Conservation (phyloP, 352 stramenopile genomes). For the Thraustochytrium striatum region DNA sequence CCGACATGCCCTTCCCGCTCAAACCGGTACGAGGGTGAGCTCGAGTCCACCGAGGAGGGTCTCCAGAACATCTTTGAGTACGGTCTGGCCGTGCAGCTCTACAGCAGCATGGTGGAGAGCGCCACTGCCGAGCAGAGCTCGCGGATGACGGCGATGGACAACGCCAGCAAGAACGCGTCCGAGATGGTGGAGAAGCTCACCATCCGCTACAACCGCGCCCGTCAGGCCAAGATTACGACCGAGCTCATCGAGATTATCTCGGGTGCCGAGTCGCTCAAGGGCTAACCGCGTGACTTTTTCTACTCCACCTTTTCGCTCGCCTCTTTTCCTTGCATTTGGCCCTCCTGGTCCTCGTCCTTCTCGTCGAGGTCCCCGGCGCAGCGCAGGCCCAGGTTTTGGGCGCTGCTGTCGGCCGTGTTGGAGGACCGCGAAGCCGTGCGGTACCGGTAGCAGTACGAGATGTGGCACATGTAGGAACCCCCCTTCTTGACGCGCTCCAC, state of each 20-base stretch:
- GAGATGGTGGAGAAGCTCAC: slow-evolving; percentile 93
- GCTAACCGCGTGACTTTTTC: slow-evolving; percentile 44
- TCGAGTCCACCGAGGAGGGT: slow-evolving; percentile 93
- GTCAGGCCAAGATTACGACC: slow-evolving; percentile 91
- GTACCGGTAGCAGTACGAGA: slow-evolving; percentile 62
- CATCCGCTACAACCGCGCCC: slow-evolving; percentile 85
- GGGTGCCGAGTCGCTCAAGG: slow-evolving; percentile 89
- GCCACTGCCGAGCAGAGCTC: slow-evolving; percentile 94
- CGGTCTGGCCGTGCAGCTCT: slow-evolving; percentile 82
- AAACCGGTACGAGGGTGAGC: slow-evolving; percentile 94
- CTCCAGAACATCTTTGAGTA: slow-evolving; percentile 95
- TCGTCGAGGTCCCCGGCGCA: slow-evolving; percentile 49
- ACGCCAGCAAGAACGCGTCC: slow-evolving; percentile 94
- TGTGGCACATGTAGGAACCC: slow-evolving; percentile 62
- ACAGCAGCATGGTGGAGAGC: slow-evolving; percentile 94
- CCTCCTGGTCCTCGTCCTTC: not conserved
- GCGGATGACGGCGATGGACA: slow-evolving; percentile 99
- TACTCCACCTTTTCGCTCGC: not conserved
- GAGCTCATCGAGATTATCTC: slow-evolving; percentile 98
- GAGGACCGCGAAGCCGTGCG: slow-evolving; percentile 50
- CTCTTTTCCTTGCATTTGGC: not conserved
- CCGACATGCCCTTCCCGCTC: slow-evolving; percentile 55
- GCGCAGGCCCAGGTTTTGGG: slow-evolving; percentile 57
- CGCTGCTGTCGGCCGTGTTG: slow-evolving; percentile 55
- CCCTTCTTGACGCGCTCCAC: slow-evolving; percentile 60